Conservation (phyloP, 1,284 basidiomycete species). For the Cryptococcus amylolentus region DNA sequence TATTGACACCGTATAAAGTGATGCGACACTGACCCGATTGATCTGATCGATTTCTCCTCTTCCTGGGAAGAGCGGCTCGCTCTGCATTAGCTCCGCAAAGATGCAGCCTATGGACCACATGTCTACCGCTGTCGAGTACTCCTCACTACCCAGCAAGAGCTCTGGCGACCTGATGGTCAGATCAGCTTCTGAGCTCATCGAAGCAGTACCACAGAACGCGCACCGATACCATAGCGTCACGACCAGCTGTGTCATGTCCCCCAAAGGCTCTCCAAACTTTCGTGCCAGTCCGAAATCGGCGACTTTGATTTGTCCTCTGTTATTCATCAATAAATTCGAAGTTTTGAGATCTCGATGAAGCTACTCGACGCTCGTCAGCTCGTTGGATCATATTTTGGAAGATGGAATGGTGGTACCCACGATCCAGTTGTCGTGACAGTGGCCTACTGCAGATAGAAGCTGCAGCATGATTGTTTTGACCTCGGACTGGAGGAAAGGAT, state of each 20-base stretch:
- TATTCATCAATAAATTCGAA: slow-evolving; percentile 97
- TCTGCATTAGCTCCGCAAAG: slow-evolving; percentile 90
- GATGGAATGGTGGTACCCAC: slow-evolving; percentile 22
- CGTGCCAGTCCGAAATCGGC: slow-evolving; percentile 97
- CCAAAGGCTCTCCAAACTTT: slow-evolving; percentile 90
- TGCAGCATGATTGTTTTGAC: slow-evolving; percentile 96
- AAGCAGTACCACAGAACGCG: slow-evolving; percentile 39
- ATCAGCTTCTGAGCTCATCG: not conserved
- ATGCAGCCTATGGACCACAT: slow-evolving; percentile 58
- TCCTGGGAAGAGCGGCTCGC: slow-evolving; percentile 93
- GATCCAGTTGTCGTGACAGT: slow-evolving; percentile 96
- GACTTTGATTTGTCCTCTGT: slow-evolving; percentile 95
- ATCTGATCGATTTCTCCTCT: slow-evolving; percentile 91
- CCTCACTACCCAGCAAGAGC: slow-evolving; percentile 84
- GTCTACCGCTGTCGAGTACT: slow-evolving; percentile 78
- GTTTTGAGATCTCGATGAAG: slow-evolving; percentile 97
- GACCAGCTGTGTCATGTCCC: slow-evolving; percentile 93
- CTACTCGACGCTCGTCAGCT: slow-evolving; percentile 15
- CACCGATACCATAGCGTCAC: slow-evolving; percentile 99
- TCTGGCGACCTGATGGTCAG: slow-evolving; percentile 73
- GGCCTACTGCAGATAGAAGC: slow-evolving; percentile 83
- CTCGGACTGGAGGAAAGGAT: slow-evolving; percentile 93
- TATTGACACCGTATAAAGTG: not conserved
- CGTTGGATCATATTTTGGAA: not conserved
- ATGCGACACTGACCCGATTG: slow-evolving; percentile 58